A percentile compares a stretch with the other conserved stretches of the same genome.
phyloP scores from a whole-genome alignment of 768 basidiomycete species.

The Trametes meyenii region DNA sequence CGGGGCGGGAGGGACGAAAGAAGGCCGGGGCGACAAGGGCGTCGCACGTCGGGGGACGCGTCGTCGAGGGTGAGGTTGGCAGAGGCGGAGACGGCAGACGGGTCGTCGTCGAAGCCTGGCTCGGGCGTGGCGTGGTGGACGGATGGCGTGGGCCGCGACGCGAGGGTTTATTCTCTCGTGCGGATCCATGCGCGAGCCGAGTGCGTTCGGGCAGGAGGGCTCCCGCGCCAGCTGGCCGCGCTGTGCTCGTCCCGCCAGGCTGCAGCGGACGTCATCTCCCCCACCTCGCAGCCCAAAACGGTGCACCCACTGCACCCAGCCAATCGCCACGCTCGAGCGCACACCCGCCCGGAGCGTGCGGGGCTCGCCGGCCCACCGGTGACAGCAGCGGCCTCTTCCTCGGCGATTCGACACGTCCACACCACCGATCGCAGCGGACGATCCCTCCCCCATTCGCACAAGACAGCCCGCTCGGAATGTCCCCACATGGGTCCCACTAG shows the following conservation, averaged over 20 bases:
- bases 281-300: conserved; percentile 10
- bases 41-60: background rate
- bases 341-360: background rate
- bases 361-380: conserved; percentile 1
- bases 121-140: background rate
- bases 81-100: background rate
- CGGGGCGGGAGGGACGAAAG: conserved; percentile 15
- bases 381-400: background rate
- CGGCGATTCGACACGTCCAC: conserved; percentile 5
- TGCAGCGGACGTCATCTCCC: conserved; percentile 2
- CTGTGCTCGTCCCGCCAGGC: no score
- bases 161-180: background rate
- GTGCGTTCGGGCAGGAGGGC: conserved; percentile 2
- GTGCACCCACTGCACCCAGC: background rate
- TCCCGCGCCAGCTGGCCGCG: background rate
- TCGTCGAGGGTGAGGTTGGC: background rate
- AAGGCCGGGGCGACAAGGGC: background rate
- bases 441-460: background rate
- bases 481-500: background rate
- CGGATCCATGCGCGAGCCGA: conserved; percentile 15
- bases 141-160: background rate
- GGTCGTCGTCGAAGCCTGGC: background rate
- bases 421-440: conserved; percentile 20
- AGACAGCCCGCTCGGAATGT: background rate
- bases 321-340: background rate